Percentiles rank a stretch among this genome's conserved stretches.
Evolutionary conservation across 2,329 filamentous ascomycete species (phyloP).

Genomic region (Parasarocladium wereldwijsianum): DNA sequence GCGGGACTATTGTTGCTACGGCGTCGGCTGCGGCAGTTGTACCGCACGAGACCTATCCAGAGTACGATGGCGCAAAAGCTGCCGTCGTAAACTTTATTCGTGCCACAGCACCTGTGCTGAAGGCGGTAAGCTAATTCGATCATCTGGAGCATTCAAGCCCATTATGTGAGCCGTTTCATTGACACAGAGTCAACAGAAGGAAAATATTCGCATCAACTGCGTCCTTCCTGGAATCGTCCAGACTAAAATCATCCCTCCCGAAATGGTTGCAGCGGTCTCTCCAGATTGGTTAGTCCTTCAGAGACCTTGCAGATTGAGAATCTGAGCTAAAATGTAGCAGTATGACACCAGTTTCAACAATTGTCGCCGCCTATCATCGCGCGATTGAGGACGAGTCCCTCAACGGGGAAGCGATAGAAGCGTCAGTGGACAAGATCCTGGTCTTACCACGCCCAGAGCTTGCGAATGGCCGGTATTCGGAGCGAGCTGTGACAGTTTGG

Average conservation of each 20-base stretch:
- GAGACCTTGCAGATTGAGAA: not conserved
- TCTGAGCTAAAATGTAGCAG: constrained; percentile 6
- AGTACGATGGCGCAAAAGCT: constrained; percentile 36
- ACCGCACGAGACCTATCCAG: constrained; percentile 27
- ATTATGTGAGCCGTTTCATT: not conserved
- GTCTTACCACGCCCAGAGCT: constrained; percentile 12
- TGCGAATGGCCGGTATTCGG: constrained; percentile 25
- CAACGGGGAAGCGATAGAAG: constrained; percentile 28
- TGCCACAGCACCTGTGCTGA: constrained; percentile 21
- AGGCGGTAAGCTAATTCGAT: constrained; percentile 9
- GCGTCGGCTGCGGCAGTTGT: constrained; percentile 26
- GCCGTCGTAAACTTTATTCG: constrained; percentile 23
- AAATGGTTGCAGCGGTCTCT: constrained; percentile 25
- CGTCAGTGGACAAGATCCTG: constrained; percentile 21
- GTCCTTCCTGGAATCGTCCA: constrained; percentile 31
- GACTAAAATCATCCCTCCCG: constrained; percentile 28
- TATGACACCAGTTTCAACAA: constrained; percentile 25
- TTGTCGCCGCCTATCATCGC: constrained; percentile 27
- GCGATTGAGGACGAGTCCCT: constrained; percentile 28
- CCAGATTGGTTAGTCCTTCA: constrained; percentile 12
- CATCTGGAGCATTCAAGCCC: not conserved
- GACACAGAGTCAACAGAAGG: too few relatives aligned
- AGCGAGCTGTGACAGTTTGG: constrained; percentile 29
- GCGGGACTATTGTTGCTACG: constrained; percentile 28
- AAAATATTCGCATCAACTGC: constrained; percentile 32